These are phyloP conservation scores for Hyphopichia buzzinii DNA, from an alignment of 1,139 yeast species.

Conservation along the genomic window DNA sequence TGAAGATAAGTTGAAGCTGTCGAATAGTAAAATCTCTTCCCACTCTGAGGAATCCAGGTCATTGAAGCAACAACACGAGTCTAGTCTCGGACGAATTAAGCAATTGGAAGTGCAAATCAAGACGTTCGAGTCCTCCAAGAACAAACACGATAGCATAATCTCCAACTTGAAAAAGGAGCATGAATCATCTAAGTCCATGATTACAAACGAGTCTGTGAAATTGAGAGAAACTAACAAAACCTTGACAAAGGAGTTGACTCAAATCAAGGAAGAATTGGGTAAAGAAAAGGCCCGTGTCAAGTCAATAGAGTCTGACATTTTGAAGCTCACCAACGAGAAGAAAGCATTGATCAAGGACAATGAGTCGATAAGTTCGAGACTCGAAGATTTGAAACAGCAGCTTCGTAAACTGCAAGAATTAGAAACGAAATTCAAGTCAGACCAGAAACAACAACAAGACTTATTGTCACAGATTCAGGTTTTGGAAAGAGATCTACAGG, in stretches of 20 bases:
- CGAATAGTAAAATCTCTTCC: conserved; percentile 5
- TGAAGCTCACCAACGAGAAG: conserved; percentile 15
- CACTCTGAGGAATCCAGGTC: conserved; percentile 13
- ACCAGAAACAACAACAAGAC: conserved; percentile 10
- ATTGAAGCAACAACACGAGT: conserved; percentile 17
- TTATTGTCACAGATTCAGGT: conserved; percentile 3
- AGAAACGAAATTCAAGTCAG: conserved; percentile 23
- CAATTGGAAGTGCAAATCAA: conserved; percentile 7
- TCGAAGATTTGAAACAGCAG: conserved; percentile 1
- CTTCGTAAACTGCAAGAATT: conserved; percentile 1
- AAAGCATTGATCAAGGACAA: conserved; percentile 10
- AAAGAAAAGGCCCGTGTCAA: conserved; percentile 33
- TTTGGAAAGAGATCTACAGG: background rate
- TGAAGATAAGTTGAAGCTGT: conserved; percentile 12
- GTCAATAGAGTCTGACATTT: conserved; percentile 37
- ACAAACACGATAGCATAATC: conserved; percentile 16
- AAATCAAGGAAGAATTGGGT: conserved; percentile 31
- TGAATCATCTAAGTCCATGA: conserved; percentile 9
- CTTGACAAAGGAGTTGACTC: conserved; percentile 21
- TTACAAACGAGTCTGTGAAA: conserved; percentile 11
- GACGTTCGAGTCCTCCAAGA: conserved; percentile 9
- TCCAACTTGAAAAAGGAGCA: conserved; percentile 18
- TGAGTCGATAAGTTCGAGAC: conserved; percentile 1
- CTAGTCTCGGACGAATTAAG: conserved; percentile 7
- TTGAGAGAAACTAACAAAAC: conserved; percentile 11